Base-by-base conservation (phyloP, 768 basidiomycete species). In the Tricholoma sp. region DNA sequence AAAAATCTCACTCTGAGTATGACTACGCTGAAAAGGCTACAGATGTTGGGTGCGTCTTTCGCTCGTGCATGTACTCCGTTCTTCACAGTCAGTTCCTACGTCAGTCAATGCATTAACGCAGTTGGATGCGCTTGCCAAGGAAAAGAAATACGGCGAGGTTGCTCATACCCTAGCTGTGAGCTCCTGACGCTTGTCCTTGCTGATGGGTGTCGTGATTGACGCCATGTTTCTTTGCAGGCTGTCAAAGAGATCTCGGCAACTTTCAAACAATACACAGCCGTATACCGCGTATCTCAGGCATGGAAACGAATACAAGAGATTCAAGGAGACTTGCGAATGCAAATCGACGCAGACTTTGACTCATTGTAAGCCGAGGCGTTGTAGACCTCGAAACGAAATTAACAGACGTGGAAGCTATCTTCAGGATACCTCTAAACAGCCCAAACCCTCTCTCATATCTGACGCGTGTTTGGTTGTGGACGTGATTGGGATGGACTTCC, bases 381-480 rank as follows among this genome's bases (percentile, higher is more conserved):
- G 49, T 24, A 10, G 51, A 45, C 12, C 45, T 48, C 37, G 44
- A 52, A 37, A 44, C 34, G 32, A 51, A 28, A 52, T 48, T 53
- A 10, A 55, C 54, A 4, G 10, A 39, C 45, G 17, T 24, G 37
- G 3, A 59, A 96, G 93, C 70, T 93, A 90, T 68, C 74, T 91
- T 4, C 91, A 92, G 67, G 89, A 94, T 59, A 78, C 81, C 6
- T 79, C 80, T 18, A 88, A 85, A 59, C 81, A 79, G 11, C 74
- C 88, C 47, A 88, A 88, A 64, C 72, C 82, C 0, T 66, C 80
- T 5, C 76, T 84, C 0, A 85, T 98, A 36, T 75, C 81, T 2
- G 90, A 95, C 55, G 95, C 92, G 0, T 96, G 94, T 65, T 72
- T 81, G n/a, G 92, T 92, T 2, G 83, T 93, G 5, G 95, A 98